Evolutionary conservation across 495 filamentous ascomycete genomes (phyloP), one percentile per base, ranked within the genome.

Genomic region (Daldinia vernicosa): DNA sequence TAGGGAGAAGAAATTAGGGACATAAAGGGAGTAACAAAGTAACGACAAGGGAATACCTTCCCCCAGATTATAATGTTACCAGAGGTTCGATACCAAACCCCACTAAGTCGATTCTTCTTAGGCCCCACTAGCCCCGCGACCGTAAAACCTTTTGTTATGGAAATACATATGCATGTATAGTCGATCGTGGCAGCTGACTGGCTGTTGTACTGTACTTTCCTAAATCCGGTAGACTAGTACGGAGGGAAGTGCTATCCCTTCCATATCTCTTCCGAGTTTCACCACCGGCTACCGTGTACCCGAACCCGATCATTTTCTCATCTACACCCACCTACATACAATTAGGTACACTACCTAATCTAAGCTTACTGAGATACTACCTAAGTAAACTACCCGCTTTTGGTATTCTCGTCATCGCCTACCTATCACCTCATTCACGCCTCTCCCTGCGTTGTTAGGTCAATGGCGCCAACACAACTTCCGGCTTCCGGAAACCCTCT

Each of bases 401-500:
- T 45, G 24, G 57, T 40, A 52, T 26, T 47, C 50, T 32, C 33
- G 63, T 53, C 33, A 35, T 45, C 45, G 27, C 45, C 55, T 50
- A 64, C 45, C 55, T 50, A 64, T 64, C 59, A 63, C 53, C 24
- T 60, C 32, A 52, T 59, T 40, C 53, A 45, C 15, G 43, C 22
- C 62, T 47, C 54, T 56, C 37, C 24, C 45, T 22, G 27, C 55
- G 24, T 59, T 71, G 4, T 64, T 59, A n/a, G n/a, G n/a, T n/a
- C 63, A 19, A 87, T 87, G 85, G 66, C 84, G 17, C 84, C 85
- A 19, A 87, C 85, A 6, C 77, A 83, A 51, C 82, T 87, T 35
- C 85, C 85, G 28, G 81, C 77, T 12, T 84, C 81, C 35, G 85
- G 85, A 37, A 87, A 87, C 65, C 85, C 85, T 30, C 69, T 87